Base-by-base conservation (phyloP, 768 basidiomycete species). In the Hypholoma fasciculare region DNA sequence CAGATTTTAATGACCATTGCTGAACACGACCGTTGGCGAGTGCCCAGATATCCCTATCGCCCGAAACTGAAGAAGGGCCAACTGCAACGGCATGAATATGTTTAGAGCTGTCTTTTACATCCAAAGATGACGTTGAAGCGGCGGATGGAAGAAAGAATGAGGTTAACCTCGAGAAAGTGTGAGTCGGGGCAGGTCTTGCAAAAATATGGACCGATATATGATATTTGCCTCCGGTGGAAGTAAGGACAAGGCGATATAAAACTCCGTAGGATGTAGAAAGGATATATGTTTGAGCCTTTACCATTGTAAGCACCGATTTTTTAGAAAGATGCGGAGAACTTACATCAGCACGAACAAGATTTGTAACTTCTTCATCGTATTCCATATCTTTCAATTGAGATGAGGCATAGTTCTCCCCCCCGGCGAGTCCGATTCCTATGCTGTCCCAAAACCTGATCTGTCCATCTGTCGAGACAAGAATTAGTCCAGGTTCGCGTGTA, bases 391-490 rank as follows among this genome's bases (percentile, higher is more conserved):
- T 75, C 50, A 90, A 63, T 9, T 77, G 64, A 4, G 78, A 73
- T 26, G 81, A 78, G 9, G 79, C 78, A 65, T 79, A 89, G 59
- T 85, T 84, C 38, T 89, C 83, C 8, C 90, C 91, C 12, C 92
- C 91, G 2, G 92, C 89, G 13, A 94, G 82, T 14, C 91, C 91
- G 58, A 88, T 90, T 4, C 87, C 87, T 43, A 96, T 88, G 59
- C 87, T 89, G 56, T 94, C 88, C 95, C 95, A 98, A 69, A 92
- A 91, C 38, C 91, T 84, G 55, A 93, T 74, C 61, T 86, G 77
- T 4, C 95, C 95, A 0, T 80, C 74, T 6, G 82, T 74, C 7
- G 89, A 89, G 50, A 92, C 74, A 52, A 96, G 81, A 43, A 97
- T 85, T 39, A 96, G 82, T 23, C 94, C 94, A 3, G 95, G 95